Evolutionary conservation across 1,284 basidiomycete species (phyloP), one percentile per base, ranked within the genome.

Genomic region (Trametes versicolor): DNA sequence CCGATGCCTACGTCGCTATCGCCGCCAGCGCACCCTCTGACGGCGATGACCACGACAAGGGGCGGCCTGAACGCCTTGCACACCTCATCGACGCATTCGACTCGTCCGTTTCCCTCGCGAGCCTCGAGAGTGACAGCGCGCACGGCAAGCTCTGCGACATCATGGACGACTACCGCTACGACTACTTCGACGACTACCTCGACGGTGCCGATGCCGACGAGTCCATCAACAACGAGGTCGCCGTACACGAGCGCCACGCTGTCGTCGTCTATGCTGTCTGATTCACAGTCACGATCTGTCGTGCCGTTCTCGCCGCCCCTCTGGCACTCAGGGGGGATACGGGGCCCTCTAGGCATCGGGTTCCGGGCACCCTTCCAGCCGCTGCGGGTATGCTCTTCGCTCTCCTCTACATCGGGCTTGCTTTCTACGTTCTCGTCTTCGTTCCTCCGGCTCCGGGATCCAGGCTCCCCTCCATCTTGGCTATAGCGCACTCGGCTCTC

Each of bases 151-250:
- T 51, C 39, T 45, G 49, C n/a, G 60, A 54, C 29, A 49, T 65
- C 43, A 48, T 65, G 17, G 64, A 55, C 39, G 51, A 55, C 47
- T 65, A 59, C 41, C 51, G 45, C 21, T 59, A 34, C 52, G 59
- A 58, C 54, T 19, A 47, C 25, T 27, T 25, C 23, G 45, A 58
- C 51, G 55, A 51, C 8, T 41, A 13, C 23, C 34, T 51, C 21
- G 61, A 57, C n/a, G 17, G 25, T 29, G 54, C 54, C 32, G 47
- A 41, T 29, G 37, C 37, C 6, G 54, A 57, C 10, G 21, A 39
- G 19, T 41, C 27, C 19, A 15, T 32, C 32, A n/a, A 23, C 39
- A 19, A 49, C 48, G 61, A 52, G 29, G 10, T 57, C 48, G 13
- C 45, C 47, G 45, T 50, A 17, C 52, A 21, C 19, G 45, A 61